These are phyloP conservation scores for Calonectria ilicicola DNA, from an alignment of 2,329 filamentous ascomycete genomes.

Conservation along the genomic window DNA sequence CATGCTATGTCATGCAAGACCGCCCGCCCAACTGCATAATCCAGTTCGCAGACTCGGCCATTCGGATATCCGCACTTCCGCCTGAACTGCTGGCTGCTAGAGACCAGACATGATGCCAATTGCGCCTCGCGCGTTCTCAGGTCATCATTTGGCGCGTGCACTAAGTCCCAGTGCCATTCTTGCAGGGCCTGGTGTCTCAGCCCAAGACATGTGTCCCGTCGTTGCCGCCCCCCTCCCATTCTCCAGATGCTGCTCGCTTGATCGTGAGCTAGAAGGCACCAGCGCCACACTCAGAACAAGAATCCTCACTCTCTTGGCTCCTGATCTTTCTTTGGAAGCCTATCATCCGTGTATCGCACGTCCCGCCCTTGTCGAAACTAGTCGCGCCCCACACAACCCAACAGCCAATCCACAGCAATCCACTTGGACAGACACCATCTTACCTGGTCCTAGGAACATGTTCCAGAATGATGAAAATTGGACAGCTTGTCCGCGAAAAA, in stretches of 20 bases:
- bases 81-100: not conserved
- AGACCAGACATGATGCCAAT: slow-evolving; percentile 2
- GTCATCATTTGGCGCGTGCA: slow-evolving; percentile 5
- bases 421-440: not conserved
- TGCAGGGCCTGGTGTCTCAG: slow-evolving; percentile 29
- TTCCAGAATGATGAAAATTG: slow-evolving; percentile 19
- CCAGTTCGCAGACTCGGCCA: slow-evolving; percentile 12
- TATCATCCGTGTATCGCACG: not conserved
- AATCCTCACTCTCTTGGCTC: not conserved
- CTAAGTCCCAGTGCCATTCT: not conserved
- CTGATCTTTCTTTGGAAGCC: not conserved
- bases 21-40: slow-evolving; percentile 2
- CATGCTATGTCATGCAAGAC: slow-evolving; percentile 2
- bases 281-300: not conserved
- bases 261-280: not conserved
- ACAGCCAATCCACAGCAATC: not conserved
- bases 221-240: not conserved
- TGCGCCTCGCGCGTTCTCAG: slow-evolving; percentile 8
- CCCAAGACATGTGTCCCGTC: slow-evolving; percentile 29
- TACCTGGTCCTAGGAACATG: not conserved
- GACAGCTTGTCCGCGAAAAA: not conserved
- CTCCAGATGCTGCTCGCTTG: not conserved
- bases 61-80: slow-evolving; percentile 21
- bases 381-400: not conserved
- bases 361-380: slow-evolving; percentile 6